Conservation (phyloP, 371 early-diverging fungal species). For the Mucor saturninus region DNA sequence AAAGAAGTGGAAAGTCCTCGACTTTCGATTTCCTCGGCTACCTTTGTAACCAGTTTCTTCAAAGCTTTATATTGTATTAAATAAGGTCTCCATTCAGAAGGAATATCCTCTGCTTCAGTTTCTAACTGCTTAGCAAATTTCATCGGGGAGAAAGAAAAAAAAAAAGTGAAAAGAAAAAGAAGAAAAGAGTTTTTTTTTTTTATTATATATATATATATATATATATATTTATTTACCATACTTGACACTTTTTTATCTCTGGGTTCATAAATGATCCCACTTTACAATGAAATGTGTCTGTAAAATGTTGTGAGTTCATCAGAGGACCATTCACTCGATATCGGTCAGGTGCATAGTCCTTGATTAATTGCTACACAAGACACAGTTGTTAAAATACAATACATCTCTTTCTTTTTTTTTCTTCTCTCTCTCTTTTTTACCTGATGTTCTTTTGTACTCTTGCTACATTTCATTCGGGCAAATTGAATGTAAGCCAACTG, state of each 20-base stretch:
- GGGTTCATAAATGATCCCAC: conserved; percentile 63
- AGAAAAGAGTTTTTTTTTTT: conserved; percentile 8
- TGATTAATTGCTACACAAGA: background rate
- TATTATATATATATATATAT: conserved; percentile 7
- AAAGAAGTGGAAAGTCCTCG: conserved; percentile 57
- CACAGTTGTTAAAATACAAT: background rate
- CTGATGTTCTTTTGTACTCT: conserved; percentile 48
- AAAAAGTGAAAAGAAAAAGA: background rate
- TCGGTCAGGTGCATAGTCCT: conserved; percentile 50
- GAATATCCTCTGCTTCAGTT: conserved; percentile 67
- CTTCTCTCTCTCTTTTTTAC: conserved; percentile 29
- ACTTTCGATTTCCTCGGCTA: conserved; percentile 72
- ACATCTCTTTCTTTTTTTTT: background rate
- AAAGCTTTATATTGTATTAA: conserved; percentile 70
- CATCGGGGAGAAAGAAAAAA: conserved; percentile 45
- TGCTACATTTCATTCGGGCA: conserved; percentile 62
- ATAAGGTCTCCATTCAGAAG: conserved; percentile 72
- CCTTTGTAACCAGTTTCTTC: conserved; percentile 67
- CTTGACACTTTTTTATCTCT: conserved; percentile 36
- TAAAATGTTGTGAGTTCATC: conserved; percentile 69
- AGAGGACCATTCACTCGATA: conserved; percentile 74
- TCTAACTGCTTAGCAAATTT: conserved; percentile 79
- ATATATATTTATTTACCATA: conserved; percentile 47
- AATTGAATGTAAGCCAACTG: conserved; percentile 66
- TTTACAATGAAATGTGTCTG: conserved; percentile 67